Conservation (phyloP, 192 early-diverging fungal species). For the Linnemannia hyalina region DNA sequence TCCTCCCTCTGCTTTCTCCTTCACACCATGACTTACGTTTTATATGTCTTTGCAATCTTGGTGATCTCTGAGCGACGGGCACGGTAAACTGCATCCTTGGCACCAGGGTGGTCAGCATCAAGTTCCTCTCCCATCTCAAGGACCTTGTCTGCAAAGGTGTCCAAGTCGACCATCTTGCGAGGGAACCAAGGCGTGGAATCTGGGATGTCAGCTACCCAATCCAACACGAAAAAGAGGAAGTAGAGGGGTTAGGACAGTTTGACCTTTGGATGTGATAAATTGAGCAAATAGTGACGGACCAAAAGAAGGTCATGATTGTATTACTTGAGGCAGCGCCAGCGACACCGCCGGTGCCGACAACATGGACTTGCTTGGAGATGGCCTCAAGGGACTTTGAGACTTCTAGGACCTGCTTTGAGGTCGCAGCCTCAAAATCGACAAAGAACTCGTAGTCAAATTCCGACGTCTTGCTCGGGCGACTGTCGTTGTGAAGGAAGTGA, state of each 20-base stretch:
- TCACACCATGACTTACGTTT: constrained; percentile 22
- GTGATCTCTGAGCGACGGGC: constrained; percentile 88
- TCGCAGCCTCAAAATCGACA: constrained; percentile 87
- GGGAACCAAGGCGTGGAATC: constrained; percentile 92
- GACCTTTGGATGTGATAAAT: neutral
- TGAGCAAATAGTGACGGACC: neutral
- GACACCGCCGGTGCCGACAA: constrained; percentile 67
- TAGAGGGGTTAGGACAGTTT: neutral
- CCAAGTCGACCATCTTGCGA: constrained; percentile 90
- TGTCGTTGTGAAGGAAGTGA: constrained; percentile 7
- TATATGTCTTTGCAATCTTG: constrained; percentile 80
- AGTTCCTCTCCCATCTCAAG: constrained; percentile 92
- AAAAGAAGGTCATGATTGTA: neutral
- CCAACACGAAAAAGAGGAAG: neutral
- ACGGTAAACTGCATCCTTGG: constrained; percentile 88
- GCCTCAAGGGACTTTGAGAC: constrained; percentile 72
- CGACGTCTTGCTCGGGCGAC: constrained; percentile 82
- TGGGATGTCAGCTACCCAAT: neutral
- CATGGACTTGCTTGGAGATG: constrained; percentile 77
- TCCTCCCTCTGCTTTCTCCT: neutral
- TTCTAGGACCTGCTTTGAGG: constrained; percentile 67
- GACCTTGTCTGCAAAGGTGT: constrained; percentile 92
- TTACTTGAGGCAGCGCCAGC: constrained; percentile 42
- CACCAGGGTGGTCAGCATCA: constrained; percentile 92
- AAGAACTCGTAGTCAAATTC: constrained; percentile 93